Evolutionary conservation across 2,329 filamentous ascomycete species (phyloP).

Genomic region (Epichloe typhina): DNA sequence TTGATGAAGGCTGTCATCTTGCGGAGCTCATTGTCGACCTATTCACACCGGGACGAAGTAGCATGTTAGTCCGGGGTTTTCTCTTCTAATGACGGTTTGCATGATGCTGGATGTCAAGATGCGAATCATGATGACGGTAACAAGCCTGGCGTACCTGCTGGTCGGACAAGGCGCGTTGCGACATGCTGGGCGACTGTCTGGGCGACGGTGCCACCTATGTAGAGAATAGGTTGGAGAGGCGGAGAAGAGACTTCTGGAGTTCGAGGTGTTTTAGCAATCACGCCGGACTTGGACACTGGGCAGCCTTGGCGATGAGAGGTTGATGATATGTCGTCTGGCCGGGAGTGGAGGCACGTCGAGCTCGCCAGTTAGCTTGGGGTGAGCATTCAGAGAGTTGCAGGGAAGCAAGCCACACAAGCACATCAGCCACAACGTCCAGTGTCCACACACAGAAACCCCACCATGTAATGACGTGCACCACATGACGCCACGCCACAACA

Average conservation of each 20-base stretch:
- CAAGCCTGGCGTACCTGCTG: conserved; percentile 57
- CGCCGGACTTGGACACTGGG: neutral
- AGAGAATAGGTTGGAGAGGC: conserved; percentile 13
- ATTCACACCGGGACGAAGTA: conserved; percentile 5
- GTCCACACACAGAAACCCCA: neutral
- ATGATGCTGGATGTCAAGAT: conserved; percentile 6
- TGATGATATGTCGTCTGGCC: conserved; percentile 4
- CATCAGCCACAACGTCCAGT: neutral
- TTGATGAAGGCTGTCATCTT: conserved; percentile 99
- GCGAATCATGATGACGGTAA: conserved; percentile 7
- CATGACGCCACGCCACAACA: neutral
- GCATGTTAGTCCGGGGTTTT: neutral
- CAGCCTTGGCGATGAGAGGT: neutral
- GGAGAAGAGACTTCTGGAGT: neutral
- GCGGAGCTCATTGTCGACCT: conserved; percentile 96
- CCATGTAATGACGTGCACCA: neutral
- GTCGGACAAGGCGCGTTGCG: conserved; percentile 93
- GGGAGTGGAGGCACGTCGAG: conserved; percentile 8
- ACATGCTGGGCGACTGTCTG: conserved; percentile 50
- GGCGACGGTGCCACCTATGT: neutral
- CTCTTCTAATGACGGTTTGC: neutral
- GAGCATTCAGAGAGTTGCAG: neutral
- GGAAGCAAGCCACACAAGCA: neutral
- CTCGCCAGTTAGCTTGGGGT: neutral
- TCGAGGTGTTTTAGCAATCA: neutral